Evolutionary conservation across 257 asterid species (phyloP).

Genomic region (Solanum microdontum): DNA sequence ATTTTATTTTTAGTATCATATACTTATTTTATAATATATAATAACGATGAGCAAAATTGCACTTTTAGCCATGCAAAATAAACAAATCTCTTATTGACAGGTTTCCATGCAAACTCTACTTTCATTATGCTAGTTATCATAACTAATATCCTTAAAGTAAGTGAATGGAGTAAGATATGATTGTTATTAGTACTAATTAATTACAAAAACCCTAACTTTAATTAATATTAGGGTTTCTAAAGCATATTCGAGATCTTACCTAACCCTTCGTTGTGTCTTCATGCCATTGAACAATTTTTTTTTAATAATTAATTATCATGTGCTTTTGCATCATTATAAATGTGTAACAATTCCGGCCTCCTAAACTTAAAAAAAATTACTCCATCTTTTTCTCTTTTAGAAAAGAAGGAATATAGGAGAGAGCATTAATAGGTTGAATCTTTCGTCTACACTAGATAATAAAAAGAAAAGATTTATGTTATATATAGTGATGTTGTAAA

Average conservation of each 20-base stretch:
- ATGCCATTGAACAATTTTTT: neutral
- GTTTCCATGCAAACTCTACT: slow-evolving; percentile 1
- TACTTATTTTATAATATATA: neutral
- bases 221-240: neutral
- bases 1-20: neutral
- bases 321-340: neutral
- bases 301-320: neutral
- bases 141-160: neutral
- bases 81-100: neutral
- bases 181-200: neutral
- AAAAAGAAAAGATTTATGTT: neutral
- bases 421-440: neutral
- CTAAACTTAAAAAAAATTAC: neutral
- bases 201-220: neutral
- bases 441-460: neutral
- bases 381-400: neutral
- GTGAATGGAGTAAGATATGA: slow-evolving; percentile 1
- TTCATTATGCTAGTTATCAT: neutral
- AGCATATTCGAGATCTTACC: neutral
- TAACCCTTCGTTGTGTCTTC: neutral
- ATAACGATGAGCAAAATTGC: neutral
- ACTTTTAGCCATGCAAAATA: neutral
- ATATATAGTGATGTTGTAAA: neutral
- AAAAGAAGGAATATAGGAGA: neutral
- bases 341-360: neutral